Base-by-base conservation (phyloP, 352 stramenopile genomes). In the Paralagenidium karlingii region DNA sequence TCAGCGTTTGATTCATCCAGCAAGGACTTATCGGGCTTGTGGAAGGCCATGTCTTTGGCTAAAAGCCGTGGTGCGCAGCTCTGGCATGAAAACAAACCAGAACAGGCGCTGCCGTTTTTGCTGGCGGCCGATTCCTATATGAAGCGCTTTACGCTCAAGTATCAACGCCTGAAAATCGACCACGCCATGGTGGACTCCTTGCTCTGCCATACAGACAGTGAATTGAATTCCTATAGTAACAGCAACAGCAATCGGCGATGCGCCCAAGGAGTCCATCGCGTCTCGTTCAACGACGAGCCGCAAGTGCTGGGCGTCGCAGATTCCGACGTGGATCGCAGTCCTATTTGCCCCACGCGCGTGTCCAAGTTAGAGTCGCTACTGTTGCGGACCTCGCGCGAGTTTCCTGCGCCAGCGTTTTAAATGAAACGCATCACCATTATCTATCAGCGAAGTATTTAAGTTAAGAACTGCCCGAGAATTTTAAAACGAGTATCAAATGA, bases 101-200 rank as follows among this genome's bases (percentile, higher is more conserved):
- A 90, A 39, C 69, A 87, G 49, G 76, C 76, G 15, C 51, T 90
- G 19, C 65, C 73, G 0, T 82, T 90, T 51, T 56, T 90, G 16
- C 60, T 87, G 8, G 70, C 73, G 5, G 75, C 76, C 11, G 76
- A 90, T 40, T 85, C 75, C 31, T 90, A 90, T 68, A 87, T 90
- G 76, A 85, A 85, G 53, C 76, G 76, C 42, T 90, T 90, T 52
- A 84, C 75, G 43, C 62, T 87, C 55, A 87, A 90, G 58, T 84
- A 83, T 46, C 73, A 90, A 52, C 69, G 73, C 21, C 57, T 90
- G 16, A 86, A 83, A 61, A 76, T 90, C 24, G 76, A 90, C 32
- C 70, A 84, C 47, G 76, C 76, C 24, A 77, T 90, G 68, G 59
- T 90, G 8, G 69, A 84, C 41, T 71, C 66, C 19, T 53, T 82